Percentiles rank a stretch among this genome's conserved stretches.
Conservation (phyloP, 2,329 filamentous ascomycete species). For the Colletotrichum cuscutae region DNA sequence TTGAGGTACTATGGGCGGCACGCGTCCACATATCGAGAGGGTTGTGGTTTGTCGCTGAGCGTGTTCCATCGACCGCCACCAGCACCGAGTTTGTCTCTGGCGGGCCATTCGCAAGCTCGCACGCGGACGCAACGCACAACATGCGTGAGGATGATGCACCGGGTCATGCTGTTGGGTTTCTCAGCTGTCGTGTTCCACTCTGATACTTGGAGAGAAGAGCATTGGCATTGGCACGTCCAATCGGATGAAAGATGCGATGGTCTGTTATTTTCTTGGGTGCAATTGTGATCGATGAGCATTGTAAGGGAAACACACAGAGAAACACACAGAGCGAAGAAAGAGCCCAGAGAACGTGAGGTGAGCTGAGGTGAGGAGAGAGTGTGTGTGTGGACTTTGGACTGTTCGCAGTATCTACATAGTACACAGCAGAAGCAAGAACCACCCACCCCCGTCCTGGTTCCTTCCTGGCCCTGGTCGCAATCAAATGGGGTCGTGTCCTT, state of each 20-base stretch:
- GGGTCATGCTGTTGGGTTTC: not conserved
- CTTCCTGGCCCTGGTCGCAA: not conserved
- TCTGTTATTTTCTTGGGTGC: not conserved
- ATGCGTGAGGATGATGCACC: not conserved
- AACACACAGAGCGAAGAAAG: not conserved
- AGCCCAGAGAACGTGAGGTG: not conserved
- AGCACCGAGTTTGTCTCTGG: not conserved
- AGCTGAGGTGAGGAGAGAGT: not conserved
- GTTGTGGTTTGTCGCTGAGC: not conserved
- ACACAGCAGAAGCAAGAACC: not conserved
- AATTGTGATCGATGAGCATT: not conserved
- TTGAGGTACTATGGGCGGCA: not conserved
- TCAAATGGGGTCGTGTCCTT: not conserved
- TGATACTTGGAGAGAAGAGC: not conserved
- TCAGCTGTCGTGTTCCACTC: conserved; percentile 2
- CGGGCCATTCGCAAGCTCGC: not conserved
- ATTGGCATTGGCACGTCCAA: not conserved
- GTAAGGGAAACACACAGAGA: not conserved
- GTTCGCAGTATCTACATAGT: too few relatives aligned
- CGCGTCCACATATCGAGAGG: not conserved
- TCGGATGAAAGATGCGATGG: not conserved
- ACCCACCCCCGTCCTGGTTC: not conserved
- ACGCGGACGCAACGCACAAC: not conserved
- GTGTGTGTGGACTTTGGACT: not conserved
- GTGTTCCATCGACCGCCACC: not conserved